Conservation (phyloP, 1,284 basidiomycete species). For the Acaromyces ingoldii region DNA sequence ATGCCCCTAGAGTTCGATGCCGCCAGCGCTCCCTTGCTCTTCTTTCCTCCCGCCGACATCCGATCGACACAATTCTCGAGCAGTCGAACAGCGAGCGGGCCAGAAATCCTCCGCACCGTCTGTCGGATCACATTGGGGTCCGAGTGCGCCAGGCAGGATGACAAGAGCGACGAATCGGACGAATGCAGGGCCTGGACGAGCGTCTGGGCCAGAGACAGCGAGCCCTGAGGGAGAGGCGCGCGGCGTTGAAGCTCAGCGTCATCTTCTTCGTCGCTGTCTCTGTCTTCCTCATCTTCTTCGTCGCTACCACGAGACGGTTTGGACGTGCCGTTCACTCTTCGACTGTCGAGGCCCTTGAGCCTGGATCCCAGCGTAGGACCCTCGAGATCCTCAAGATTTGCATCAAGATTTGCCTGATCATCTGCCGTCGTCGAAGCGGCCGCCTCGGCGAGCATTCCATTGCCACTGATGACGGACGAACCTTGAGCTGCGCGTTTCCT, state of each 20-base stretch:
- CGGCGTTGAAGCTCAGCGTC: constrained; percentile 22
- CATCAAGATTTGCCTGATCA: constrained; percentile 12
- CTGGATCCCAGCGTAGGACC: constrained; percentile 4
- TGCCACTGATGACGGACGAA: background rate
- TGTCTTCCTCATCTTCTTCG: constrained; percentile 19
- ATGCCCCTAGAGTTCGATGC: constrained; percentile 59
- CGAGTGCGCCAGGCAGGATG: constrained; percentile 80
- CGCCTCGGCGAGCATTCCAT: constrained; percentile 9
- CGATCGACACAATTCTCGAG: constrained; percentile 85
- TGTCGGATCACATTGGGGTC: constrained; percentile 75
- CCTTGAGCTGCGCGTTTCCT: background rate
- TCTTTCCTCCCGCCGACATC: constrained; percentile 58
- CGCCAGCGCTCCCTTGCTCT: constrained; percentile 35
- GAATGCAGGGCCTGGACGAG: constrained; percentile 95
- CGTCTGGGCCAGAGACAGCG: constrained; percentile 77
- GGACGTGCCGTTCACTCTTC: no score
- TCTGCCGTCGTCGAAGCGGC: constrained; percentile 2
- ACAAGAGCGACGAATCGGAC: constrained; percentile 78
- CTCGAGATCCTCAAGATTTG: background rate
- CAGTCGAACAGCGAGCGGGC: constrained; percentile 81
- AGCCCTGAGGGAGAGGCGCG: constrained; percentile 42
- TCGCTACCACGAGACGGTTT: constrained; percentile 1
- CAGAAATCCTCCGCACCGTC: constrained; percentile 79
- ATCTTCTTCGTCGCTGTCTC: constrained; percentile 15
- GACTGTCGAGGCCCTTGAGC: constrained; percentile 1